Evolutionary conservation across 768 basidiomycete genomes (phyloP).

Genomic region (Phylloporus rhodoxanthus): DNA sequence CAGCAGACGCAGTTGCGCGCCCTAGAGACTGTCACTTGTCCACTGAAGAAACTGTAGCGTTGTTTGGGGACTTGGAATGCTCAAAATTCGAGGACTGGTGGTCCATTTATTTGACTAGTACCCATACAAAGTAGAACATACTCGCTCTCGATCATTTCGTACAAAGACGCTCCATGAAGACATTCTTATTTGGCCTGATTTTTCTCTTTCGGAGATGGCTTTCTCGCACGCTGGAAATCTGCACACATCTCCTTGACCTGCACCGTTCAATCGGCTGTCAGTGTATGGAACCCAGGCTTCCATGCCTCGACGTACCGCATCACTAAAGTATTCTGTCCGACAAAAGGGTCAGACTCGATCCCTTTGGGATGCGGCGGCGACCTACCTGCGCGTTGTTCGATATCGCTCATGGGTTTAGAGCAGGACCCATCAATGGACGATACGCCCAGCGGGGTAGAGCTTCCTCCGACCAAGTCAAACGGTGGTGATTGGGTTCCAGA

Average conservation of each 20-base stretch:
- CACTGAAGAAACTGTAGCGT: slow-evolving; percentile 64
- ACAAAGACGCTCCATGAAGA: not conserved
- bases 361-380: not conserved
- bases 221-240: slow-evolving; percentile 2
- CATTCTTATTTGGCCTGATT: not conserved
- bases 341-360: not conserved
- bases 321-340: slow-evolving; percentile 26
- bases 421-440: slow-evolving; percentile 38
- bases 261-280: not conserved
- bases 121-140: slow-evolving; percentile 9
- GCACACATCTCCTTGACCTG: slow-evolving; percentile 25
- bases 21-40: slow-evolving; percentile 79
- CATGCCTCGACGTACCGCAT: slow-evolving; percentile 17
- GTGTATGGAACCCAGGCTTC: not conserved
- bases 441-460: slow-evolving; percentile 45
- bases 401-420: slow-evolving; percentile 35
- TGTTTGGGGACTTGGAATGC: slow-evolving; percentile 57
- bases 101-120: slow-evolving; percentile 41
- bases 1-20: slow-evolving; percentile 62
- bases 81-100: slow-evolving; percentile 85
- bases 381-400: slow-evolving; percentile 43
- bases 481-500: slow-evolving; percentile 53
- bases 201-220: slow-evolving; percentile 12
- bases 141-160: not conserved
- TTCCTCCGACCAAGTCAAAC: slow-evolving; percentile 43